Evolutionary conservation across 495 filamentous ascomycete species (phyloP), one percentile per base, ranked within the genome.

Genomic region (Penicillium atrosanguineum): DNA sequence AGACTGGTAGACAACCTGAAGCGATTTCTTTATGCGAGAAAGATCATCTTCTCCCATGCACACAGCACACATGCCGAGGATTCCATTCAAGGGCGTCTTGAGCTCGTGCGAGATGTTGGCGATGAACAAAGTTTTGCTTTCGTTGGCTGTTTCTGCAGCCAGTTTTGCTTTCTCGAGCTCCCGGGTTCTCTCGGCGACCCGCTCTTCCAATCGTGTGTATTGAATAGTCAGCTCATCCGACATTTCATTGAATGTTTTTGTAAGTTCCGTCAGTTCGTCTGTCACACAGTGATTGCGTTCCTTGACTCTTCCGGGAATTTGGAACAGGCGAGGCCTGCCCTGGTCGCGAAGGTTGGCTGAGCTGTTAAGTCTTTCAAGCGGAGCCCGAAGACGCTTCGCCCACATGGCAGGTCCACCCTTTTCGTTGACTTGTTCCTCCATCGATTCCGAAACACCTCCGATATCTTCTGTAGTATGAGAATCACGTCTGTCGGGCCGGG

Each of bases 31-130:
- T 54, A 96, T 83, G 48, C 86, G 83, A 15, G 69, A 65, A 7
- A 87, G 68, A 56, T 95, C 89, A 26, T 92, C 86, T 62, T 96
- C 91, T 49, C 88, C 86, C 89, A 95, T 91, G 63, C 88, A 94
- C 1, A 94, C 87, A 0, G 91, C 88, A 57, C 85, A 89, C 90
- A 96, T 96, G 45, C 92, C 92, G 28, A 97, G 72, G 57, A 97
- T 96, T 3, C 90, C 92, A 62, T 97, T 97, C 20, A 96, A 69
- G 0, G 92, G 92, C 2, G 92, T 96, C 65, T 95, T 91, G 14
- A 97, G 77, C 65, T 96, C 92, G 63, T 97, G 92, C 4, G 90
- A 95, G 25, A 97, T 95, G 59, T 97, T 97, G 26, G 92, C 92
- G 56, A 97, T 93, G 69, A 97, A 97, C 21, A 95, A 69, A 7